A percentile compares a stretch with the other conserved stretches of the same genome.
phyloP scores from a whole-genome alignment of 805 yeast species.

The Starmerella asiatica region DNA sequence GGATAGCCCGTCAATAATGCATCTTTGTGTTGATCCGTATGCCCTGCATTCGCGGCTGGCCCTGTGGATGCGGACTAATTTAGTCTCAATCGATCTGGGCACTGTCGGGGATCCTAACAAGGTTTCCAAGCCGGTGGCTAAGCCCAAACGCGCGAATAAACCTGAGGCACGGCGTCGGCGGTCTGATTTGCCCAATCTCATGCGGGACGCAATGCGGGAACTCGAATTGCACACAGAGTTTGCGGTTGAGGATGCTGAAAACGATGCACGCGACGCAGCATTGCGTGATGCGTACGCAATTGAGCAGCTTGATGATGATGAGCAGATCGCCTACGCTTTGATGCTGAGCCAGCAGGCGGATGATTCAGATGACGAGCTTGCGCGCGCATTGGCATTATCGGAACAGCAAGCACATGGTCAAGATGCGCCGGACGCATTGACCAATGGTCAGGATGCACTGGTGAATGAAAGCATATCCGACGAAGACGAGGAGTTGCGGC shows the following conservation, averaged over 20 bases:
- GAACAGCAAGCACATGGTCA: neutral
- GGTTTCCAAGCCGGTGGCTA: neutral
- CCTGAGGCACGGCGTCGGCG: slow-evolving; percentile 17
- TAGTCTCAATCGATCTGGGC: slow-evolving; percentile 25
- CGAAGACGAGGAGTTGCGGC: slow-evolving; percentile 13
- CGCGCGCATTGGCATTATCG: slow-evolving; percentile 21
- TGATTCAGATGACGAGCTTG: slow-evolving; percentile 19
- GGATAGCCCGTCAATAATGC: no score
- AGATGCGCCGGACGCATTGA: neutral
- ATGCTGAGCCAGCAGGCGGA: slow-evolving; percentile 22
- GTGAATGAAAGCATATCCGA: neutral
- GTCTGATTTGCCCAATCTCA: neutral
- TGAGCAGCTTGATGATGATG: slow-evolving; percentile 23
- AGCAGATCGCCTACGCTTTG: slow-evolving; percentile 25
- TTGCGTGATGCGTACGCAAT: slow-evolving; percentile 13
- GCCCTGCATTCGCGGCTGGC: slow-evolving; percentile 23
- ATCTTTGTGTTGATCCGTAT: slow-evolving; percentile 22
- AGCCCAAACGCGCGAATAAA: slow-evolving; percentile 8
- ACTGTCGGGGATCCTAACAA: neutral
- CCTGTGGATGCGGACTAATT: slow-evolving; percentile 21
- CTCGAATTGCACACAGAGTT: slow-evolving; percentile 20
- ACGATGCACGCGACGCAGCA: slow-evolving; percentile 10
- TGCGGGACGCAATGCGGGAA: slow-evolving; percentile 16
- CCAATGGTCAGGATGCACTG: neutral
- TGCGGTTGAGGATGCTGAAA: slow-evolving; percentile 20